phyloP scores from a whole-genome alignment of 441 rosid genomes.

The Euphorbia schlechtendalii region DNA sequence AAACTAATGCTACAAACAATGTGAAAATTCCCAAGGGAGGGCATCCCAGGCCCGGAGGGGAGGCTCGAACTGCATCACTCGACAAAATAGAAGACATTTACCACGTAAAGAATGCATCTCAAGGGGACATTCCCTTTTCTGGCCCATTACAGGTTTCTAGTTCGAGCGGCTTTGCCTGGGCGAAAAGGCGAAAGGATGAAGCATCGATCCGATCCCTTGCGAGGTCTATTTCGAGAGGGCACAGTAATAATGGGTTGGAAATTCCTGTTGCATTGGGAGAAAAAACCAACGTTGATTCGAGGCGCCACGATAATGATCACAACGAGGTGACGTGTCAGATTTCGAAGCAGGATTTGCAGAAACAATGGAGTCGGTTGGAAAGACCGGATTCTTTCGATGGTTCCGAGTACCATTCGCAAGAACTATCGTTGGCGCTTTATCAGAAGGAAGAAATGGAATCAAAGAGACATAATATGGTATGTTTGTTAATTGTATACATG shows the following conservation, averaged over 20 bases:
- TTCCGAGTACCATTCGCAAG: conserved; percentile 84
- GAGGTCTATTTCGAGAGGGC: conserved; percentile 67
- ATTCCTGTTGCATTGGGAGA: conserved; percentile 40
- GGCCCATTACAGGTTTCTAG: conserved; percentile 76
- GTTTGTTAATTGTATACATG: conserved; percentile 34
- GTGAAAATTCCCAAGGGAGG: conserved; percentile 36
- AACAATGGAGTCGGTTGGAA: conserved; percentile 73
- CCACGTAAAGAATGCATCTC: conserved; percentile 78
- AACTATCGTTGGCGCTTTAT: conserved; percentile 64
- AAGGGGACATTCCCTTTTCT: conserved; percentile 76
- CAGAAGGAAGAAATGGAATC: conserved; percentile 63
- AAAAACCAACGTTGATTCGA: conserved; percentile 43
- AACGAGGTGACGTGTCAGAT: conserved; percentile 35
- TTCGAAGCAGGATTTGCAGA: conserved; percentile 51
- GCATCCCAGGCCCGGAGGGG: conserved; percentile 31
- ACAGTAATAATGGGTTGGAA: conserved; percentile 42
- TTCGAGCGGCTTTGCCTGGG: conserved; percentile 95
- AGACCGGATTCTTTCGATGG: conserved; percentile 84
- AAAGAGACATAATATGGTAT: conserved; percentile 63
- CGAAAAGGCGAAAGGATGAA: conserved; percentile 59
- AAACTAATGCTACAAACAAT: conserved; percentile 31
- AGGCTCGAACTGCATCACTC: conserved; percentile 39
- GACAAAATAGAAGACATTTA: conserved; percentile 48
- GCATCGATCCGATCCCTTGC: conserved; percentile 43
- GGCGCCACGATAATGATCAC: conserved; percentile 35